These are phyloP conservation scores for Rhizophagus clarus DNA, from an alignment of 192 early-diverging fungal species.

Conservation along the genomic window DNA sequence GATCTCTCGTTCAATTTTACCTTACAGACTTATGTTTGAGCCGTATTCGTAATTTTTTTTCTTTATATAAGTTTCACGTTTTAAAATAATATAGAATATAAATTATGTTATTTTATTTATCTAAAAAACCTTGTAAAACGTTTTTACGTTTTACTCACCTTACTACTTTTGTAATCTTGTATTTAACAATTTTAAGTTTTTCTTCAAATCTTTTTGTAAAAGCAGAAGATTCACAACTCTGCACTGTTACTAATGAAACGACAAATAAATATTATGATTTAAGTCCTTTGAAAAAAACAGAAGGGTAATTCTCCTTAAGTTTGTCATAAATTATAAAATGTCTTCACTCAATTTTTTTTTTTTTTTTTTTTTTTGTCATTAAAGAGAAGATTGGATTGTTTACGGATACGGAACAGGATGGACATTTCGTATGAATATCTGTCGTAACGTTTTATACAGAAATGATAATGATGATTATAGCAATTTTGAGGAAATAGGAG, in stretches of 20 bases:
- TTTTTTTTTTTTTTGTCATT: neutral
- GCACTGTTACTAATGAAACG: neutral
- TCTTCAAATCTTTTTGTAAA: neutral
- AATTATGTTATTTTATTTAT: neutral
- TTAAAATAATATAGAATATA: neutral
- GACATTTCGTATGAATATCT: neutral
- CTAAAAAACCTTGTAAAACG: neutral
- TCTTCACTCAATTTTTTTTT: neutral
- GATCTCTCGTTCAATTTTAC: neutral
- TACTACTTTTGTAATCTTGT: neutral
- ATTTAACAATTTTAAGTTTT: neutral
- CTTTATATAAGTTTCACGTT: neutral
- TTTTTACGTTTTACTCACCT: neutral
- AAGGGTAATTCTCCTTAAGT: neutral
- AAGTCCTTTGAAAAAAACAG: neutral
- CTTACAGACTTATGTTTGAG: neutral
- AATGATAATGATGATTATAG: neutral
- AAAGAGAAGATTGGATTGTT: neutral
- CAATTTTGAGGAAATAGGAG: neutral
- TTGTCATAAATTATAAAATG: neutral
- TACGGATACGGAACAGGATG: neutral
- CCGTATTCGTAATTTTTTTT: too few species aligned
- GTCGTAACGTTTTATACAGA: neutral
- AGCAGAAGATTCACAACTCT: neutral
- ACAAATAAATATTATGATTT: neutral